These are phyloP conservation scores for Tetrahymena malaccensis DNA, from an alignment of 73 alveolate species.

Conservation along the genomic window DNA sequence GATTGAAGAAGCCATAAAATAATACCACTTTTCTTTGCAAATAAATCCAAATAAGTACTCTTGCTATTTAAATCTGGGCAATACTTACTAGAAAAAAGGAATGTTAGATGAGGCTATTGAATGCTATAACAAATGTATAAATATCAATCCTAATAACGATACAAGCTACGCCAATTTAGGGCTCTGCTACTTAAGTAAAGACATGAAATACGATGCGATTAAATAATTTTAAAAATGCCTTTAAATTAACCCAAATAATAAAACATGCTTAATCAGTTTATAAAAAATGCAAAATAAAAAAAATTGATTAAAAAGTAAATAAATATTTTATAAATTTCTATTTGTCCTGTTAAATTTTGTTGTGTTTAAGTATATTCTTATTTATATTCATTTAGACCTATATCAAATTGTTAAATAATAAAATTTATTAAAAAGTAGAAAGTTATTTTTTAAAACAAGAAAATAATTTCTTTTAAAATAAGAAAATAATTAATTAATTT, in stretches of 20 bases:
- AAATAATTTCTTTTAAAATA: too few relatives aligned
- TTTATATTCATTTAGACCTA: too few relatives aligned
- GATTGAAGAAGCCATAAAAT: neutral
- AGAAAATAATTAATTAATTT: too few relatives aligned
- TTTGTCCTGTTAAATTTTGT: too few relatives aligned
- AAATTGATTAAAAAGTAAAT: too few relatives aligned
- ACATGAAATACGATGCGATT: neutral
- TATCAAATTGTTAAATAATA: too few relatives aligned
- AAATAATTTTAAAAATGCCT: neutral
- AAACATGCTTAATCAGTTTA: neutral
- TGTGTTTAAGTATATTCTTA: too few relatives aligned
- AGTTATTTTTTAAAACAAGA: too few relatives aligned
- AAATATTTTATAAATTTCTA: too few relatives aligned
- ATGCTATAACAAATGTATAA: neutral
- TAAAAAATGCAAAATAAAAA: neutral
- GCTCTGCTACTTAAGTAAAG: neutral
- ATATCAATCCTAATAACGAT: neutral
- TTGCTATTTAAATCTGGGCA: neutral
- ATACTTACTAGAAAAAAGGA: neutral
- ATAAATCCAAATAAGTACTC: neutral
- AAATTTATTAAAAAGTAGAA: too few relatives aligned
- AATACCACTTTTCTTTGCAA: neutral
- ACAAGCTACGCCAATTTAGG: neutral
- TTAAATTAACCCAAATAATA: neutral
- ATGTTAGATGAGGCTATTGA: neutral